Percentiles rank a stretch among this genome's conserved stretches.
Conservation (phyloP, 768 basidiomycete species). For the Nevesoporus exiguus region DNA sequence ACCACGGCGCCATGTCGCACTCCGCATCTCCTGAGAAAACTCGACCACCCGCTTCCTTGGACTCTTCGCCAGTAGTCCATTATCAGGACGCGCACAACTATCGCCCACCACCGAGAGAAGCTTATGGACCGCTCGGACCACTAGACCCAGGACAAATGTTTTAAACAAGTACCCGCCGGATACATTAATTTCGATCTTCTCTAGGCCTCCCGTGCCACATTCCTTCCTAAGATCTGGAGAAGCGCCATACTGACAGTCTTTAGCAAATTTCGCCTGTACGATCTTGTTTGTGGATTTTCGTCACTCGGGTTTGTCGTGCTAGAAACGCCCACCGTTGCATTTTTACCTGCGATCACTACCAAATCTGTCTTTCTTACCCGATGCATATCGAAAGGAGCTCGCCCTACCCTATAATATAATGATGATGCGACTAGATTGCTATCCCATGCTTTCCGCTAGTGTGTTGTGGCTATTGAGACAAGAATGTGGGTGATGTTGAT, state of each 20-base stretch:
- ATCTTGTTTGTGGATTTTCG: too few species aligned
- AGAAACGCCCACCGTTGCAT: too few species aligned
- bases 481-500: background rate
- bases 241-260: too few species aligned
- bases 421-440: background rate
- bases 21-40: constrained; percentile 37
- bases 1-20: constrained; percentile 54
- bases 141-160: constrained; percentile 57
- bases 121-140: constrained; percentile 55
- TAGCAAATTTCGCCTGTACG: too few species aligned
- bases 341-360: too few species aligned
- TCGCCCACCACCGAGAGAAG: constrained; percentile 33
- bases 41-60: constrained; percentile 31
- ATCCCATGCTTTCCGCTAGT: background rate
- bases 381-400: too few species aligned
- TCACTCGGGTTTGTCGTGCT: too few species aligned
- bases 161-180: constrained; percentile 32
- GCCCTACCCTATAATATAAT: background rate
- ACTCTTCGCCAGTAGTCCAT: constrained; percentile 29
- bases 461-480: constrained; percentile 3
- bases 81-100: constrained; percentile 34
- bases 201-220: background rate
- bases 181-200: constrained; percentile 18
- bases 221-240: too few species aligned
- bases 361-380: too few species aligned